phyloP scores from a whole-genome alignment of 352 stramenopile genomes.

The Achlya hypogyna region DNA sequence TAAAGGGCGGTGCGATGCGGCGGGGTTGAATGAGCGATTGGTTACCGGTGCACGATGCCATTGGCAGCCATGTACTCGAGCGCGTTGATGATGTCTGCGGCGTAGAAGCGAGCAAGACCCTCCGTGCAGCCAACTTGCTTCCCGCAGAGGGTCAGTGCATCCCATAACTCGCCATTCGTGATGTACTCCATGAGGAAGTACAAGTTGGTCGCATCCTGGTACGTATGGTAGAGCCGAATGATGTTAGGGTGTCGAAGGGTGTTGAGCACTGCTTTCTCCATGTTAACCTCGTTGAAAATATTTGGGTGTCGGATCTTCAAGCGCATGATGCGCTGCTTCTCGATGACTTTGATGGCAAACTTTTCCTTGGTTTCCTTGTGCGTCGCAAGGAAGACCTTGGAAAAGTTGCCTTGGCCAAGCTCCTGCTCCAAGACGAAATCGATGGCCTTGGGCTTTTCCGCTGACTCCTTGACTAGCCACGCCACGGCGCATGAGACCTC shows the following conservation, averaged over 20 bases:
- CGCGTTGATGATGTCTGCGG: conserved; percentile 83
- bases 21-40: neutral
- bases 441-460: conserved; percentile 60
- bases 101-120: conserved; percentile 74
- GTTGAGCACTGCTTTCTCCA: conserved; percentile 94
- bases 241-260: conserved; percentile 86
- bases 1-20: neutral
- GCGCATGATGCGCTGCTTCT: conserved; percentile 82
- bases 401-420: conserved; percentile 93
- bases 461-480: conserved; percentile 51
- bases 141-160: conserved; percentile 74
- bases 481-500: neutral
- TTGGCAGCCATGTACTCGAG: conserved; percentile 90
- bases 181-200: conserved; percentile 96
- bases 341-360: conserved; percentile 96
- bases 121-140: conserved; percentile 68
- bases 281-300: conserved; percentile 97
- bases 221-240: conserved; percentile 92
- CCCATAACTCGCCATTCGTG: conserved; percentile 87
- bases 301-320: conserved; percentile 92
- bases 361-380: conserved; percentile 85
- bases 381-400: conserved; percentile 79
- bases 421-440: conserved; percentile 53
- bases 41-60: conserved; percentile 84
- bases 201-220: conserved; percentile 83